Conservation (phyloP, 441 rosid species). For the Mallotus repandus region DNA sequence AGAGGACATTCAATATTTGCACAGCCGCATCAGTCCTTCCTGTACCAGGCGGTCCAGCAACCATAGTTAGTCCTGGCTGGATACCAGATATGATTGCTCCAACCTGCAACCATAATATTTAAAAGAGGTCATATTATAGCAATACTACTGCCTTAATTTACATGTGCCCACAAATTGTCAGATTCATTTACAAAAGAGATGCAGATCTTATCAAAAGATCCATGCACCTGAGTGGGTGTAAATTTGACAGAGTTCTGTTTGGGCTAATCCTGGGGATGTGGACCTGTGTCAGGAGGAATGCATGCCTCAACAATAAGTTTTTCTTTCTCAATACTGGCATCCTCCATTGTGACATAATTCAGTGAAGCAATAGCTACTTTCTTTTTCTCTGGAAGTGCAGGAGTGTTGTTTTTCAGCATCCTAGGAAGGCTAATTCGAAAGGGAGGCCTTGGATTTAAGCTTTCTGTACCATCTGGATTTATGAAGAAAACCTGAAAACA, state of each 20-base stretch:
- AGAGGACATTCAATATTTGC: constrained; percentile 90
- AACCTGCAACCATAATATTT: constrained; percentile 45
- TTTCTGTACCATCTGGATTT: constrained; percentile 66
- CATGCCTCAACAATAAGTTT: constrained; percentile 86
- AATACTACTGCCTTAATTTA: neutral
- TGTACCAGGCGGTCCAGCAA: constrained; percentile 99
- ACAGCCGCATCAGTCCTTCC: constrained; percentile 99
- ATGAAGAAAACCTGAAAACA: constrained; percentile 62
- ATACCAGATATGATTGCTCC: constrained; percentile 97
- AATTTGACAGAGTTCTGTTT: constrained; percentile 94
- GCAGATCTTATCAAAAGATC: constrained; percentile 18
- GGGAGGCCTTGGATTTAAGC: constrained; percentile 73
- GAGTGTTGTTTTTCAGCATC: constrained; percentile 56
- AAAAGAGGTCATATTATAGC: constrained; percentile 2
- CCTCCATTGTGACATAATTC: constrained; percentile 50
- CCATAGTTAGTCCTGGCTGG: constrained; percentile 98
- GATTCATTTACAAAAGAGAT: neutral
- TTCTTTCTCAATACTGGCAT: constrained; percentile 54
- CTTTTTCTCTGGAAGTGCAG: constrained; percentile 82
- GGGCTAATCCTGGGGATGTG: constrained; percentile 99
- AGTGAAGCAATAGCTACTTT: constrained; percentile 42
- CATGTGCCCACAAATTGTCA: neutral
- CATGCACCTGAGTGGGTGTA: constrained; percentile 89
- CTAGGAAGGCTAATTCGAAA: constrained; percentile 80
- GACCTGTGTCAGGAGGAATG: constrained; percentile 94